Conservation (phyloP, 2,329 filamentous ascomycete species). For the Pleoardoris graminearum region DNA sequence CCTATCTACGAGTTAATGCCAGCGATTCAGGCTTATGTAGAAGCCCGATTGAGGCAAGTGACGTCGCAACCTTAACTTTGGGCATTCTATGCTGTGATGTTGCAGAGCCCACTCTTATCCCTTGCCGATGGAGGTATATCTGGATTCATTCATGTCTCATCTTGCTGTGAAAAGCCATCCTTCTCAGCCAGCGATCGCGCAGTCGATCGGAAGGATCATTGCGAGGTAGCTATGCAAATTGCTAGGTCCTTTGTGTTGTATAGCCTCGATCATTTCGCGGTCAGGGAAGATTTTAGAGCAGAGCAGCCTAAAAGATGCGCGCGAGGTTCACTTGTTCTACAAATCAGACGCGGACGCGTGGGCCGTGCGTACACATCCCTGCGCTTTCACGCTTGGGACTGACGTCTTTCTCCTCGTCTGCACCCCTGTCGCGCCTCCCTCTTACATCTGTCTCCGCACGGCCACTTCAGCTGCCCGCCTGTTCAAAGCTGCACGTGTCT, state of each 20-base stretch:
- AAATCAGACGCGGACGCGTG: slow-evolving; percentile 21
- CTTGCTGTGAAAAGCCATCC: neutral
- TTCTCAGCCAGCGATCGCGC: neutral
- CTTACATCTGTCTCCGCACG: slow-evolving; percentile 2
- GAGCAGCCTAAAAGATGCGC: no score
- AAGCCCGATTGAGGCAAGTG: no score
- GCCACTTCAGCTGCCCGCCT: slow-evolving; percentile 7
- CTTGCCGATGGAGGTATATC: neutral
- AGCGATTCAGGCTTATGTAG: neutral
- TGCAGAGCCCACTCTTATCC: no score
- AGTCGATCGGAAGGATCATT: no score
- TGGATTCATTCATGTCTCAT: neutral
- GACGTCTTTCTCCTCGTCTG: neutral
- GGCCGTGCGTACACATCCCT: slow-evolving; percentile 4
- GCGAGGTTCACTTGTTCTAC: no score
- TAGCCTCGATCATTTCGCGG: no score
- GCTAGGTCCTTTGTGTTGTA: no score
- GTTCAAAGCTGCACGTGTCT: neutral
- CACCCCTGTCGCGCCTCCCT: slow-evolving; percentile 1
- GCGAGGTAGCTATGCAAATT: no score
- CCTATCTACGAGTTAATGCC: slow-evolving; percentile 11
- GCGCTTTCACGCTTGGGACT: neutral
- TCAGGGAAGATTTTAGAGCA: no score
- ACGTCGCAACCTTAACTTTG: no score
- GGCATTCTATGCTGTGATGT: no score